phyloP scores from a whole-genome alignment of 495 filamentous ascomycete genomes.

The Penicillium arizonense region DNA sequence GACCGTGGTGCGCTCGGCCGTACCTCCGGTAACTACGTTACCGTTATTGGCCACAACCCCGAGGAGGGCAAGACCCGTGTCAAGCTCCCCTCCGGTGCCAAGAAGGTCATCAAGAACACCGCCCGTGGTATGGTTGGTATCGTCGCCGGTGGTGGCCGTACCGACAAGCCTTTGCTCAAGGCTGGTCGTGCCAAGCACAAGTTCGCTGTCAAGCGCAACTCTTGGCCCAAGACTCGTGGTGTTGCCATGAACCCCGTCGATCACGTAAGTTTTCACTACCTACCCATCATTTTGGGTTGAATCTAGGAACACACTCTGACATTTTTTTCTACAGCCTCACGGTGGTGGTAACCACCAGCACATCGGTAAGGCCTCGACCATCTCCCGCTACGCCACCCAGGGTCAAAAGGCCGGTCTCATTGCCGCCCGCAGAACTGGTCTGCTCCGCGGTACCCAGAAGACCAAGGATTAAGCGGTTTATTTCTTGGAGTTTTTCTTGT shows the following conservation, averaged over 20 bases:
- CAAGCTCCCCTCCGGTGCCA: conserved; percentile 97
- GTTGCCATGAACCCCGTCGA: conserved; percentile 99
- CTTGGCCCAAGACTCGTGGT: conserved; percentile 99
- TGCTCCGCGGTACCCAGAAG: conserved; percentile 99
- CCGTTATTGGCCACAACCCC: conserved; percentile 97
- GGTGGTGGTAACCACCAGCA: conserved; percentile 99
- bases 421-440: conserved; percentile 96
- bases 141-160: conserved; percentile 97
- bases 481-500: conserved; percentile 47
- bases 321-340: conserved; percentile 66
- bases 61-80: conserved; percentile 99
- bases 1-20: conserved; percentile 94
- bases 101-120: conserved; percentile 94
- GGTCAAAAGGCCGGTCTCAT: conserved; percentile 99
- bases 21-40: conserved; percentile 99
- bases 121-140: conserved; percentile 99
- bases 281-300: background rate
- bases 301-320: conserved; percentile 25
- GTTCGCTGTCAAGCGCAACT: conserved; percentile 99
- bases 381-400: conserved; percentile 93
- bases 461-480: conserved; percentile 71
- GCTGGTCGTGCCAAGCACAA: conserved; percentile 98
- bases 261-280: conserved; percentile 61
- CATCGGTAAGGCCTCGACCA: conserved; percentile 99
- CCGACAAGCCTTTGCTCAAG: conserved; percentile 99